Evolutionary conservation across 768 basidiomycete species (phyloP).

Genomic region (Psilocybe azurescens): DNA sequence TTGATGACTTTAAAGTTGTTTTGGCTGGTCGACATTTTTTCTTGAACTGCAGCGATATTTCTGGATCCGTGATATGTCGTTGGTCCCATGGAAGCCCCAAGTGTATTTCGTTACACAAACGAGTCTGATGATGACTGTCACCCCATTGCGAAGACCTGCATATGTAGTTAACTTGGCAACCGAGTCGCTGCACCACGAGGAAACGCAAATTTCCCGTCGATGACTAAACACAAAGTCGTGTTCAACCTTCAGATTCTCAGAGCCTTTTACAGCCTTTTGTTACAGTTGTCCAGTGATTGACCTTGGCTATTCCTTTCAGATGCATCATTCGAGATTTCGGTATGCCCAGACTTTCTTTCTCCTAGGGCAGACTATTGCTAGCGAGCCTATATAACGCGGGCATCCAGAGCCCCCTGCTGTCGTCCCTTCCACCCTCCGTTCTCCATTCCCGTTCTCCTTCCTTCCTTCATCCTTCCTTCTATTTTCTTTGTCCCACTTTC

Average conservation of each 20-base stretch:
- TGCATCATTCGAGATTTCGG: background rate
- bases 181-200: background rate
- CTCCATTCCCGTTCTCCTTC: background rate
- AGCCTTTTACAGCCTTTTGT: too few species aligned
- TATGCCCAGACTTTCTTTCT: background rate
- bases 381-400: conserved; percentile 5
- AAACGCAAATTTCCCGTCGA: too few species aligned
- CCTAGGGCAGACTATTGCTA: background rate
- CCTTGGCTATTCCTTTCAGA: background rate
- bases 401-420: background rate
- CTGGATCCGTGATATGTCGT: too few species aligned
- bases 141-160: background rate
- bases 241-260: too few species aligned
- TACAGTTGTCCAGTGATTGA: too few species aligned
- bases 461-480: conserved; percentile 9
- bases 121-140: background rate
- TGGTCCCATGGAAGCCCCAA: too few species aligned
- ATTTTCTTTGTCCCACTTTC: background rate
- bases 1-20: too few species aligned
- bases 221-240: too few species aligned
- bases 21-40: too few species aligned
- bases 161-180: background rate
- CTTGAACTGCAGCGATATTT: too few species aligned
- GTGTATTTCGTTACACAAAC: background rate
- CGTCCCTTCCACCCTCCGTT: background rate